Evolutionary conservation across 176 grass and related monocot species (phyloP).

Genomic region (Pontederia crassipes): DNA sequence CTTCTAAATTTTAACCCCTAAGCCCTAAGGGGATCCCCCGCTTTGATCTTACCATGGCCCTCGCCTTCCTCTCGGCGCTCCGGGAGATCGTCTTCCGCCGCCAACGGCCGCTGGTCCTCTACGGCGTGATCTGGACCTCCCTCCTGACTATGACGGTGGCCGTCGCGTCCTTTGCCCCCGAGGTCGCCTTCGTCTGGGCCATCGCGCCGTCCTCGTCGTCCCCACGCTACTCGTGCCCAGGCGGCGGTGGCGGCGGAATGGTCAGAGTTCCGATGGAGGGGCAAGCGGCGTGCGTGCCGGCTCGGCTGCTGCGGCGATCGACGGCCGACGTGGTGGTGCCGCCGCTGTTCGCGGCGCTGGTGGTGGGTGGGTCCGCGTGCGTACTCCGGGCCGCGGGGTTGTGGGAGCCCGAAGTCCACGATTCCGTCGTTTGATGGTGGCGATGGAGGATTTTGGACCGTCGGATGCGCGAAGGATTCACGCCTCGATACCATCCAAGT

Average conservation of each 20-base stretch:
- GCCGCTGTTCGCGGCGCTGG: too few relatives aligned
- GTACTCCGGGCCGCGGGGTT: conserved; percentile 17
- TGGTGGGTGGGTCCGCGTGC: too few relatives aligned
- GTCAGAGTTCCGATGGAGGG: conserved; percentile 26
- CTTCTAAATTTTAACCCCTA: too few relatives aligned
- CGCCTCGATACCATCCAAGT: too few relatives aligned
- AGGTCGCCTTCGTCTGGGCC: conserved; percentile 46
- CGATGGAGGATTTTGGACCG: not conserved
- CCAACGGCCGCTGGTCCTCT: conserved; percentile 21
- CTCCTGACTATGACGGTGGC: conserved; percentile 43
- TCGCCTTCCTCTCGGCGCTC: too few relatives aligned
- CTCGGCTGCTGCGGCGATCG: not conserved
- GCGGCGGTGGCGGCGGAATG: too few relatives aligned
- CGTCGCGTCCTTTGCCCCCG: conserved; percentile 40
- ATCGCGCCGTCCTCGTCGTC: conserved; percentile 13
- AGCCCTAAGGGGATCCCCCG: too few relatives aligned
- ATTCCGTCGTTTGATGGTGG: not conserved
- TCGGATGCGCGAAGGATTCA: not conserved
- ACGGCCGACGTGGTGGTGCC: conserved; percentile 28
- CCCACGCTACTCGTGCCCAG: not conserved
- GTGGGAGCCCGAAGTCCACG: conserved; percentile 1
- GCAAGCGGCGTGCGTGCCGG: not conserved
- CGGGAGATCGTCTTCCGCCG: not conserved
- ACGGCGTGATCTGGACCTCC: conserved; percentile 45
- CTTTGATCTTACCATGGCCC: too few relatives aligned